Evolutionary conservation across 345 rosid genomes (phyloP).

Genomic region (Populus pruinosa): DNA sequence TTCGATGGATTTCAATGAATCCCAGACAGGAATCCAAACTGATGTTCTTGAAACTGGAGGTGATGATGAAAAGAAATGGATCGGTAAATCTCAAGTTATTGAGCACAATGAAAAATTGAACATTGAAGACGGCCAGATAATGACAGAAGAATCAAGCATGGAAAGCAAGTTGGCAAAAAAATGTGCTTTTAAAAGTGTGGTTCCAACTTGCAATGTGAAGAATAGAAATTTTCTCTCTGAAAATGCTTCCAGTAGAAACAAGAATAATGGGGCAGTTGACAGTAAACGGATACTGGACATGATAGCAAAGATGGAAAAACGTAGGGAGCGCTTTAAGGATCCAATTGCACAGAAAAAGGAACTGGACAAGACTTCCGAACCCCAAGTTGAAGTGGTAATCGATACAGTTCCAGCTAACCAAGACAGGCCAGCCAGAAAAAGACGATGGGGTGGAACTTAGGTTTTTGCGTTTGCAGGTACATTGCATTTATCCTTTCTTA

Average conservation of each 20-base stretch:
- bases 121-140: slow-evolving; percentile 60
- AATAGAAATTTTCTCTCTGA: background rate
- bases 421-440: slow-evolving; percentile 49
- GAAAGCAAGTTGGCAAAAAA: slow-evolving; percentile 10
- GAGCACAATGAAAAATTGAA: slow-evolving; percentile 26
- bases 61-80: slow-evolving; percentile 18
- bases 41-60: slow-evolving; percentile 1
- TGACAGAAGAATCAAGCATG: slow-evolving; percentile 30
- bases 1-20: slow-evolving; percentile 14
- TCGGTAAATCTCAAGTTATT: slow-evolving; percentile 10
- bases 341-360: slow-evolving; percentile 19
- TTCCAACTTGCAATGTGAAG: slow-evolving; percentile 6
- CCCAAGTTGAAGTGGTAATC: slow-evolving; percentile 19
- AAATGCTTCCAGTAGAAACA: slow-evolving; percentile 16
- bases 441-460: slow-evolving; percentile 52
- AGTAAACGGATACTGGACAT: slow-evolving; percentile 38
- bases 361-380: slow-evolving; percentile 13
- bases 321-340: slow-evolving; percentile 61
- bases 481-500: background rate
- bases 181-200: slow-evolving; percentile 14
- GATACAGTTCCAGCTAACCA: slow-evolving; percentile 30
- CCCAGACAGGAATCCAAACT: slow-evolving; percentile 5
- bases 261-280: slow-evolving; percentile 23
- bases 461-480: background rate
- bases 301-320: slow-evolving; percentile 62